Percentiles rank a stretch among this genome's conserved stretches.
Conservation (phyloP, 129 eudicot species). For the Centrapalus pauciflorus region DNA sequence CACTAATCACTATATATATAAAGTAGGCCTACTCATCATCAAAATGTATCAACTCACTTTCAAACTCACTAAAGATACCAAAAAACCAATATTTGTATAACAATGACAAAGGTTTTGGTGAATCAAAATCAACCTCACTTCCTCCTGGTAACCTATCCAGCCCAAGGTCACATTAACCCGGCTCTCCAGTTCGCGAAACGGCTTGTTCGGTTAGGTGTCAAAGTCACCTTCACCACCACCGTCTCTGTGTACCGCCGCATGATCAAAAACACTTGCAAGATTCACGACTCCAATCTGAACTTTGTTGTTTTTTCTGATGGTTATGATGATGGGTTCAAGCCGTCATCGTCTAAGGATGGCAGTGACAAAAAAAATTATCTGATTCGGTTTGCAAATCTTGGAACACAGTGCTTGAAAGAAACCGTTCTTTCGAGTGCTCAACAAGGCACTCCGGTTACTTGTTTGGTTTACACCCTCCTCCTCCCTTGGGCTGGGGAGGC, state of each 20-base stretch:
- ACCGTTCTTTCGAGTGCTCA: constrained; percentile 7
- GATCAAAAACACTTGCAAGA: constrained; percentile 9
- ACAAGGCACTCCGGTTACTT: constrained; percentile 26
- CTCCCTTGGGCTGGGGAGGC: constrained; percentile 47
- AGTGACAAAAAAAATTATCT: neutral
- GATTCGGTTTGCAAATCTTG: constrained; percentile 12
- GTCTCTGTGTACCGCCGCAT: constrained; percentile 30
- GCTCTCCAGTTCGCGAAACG: constrained; percentile 41
- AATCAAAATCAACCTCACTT: constrained; percentile 28
- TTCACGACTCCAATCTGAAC: constrained; percentile 14
- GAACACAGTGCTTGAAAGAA: constrained; percentile 24
- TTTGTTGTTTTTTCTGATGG: constrained; percentile 44
- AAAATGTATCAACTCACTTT: constrained; percentile 1
- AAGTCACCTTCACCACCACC: constrained; percentile 48
- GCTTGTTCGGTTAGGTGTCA: constrained; percentile 29
- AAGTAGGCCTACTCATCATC: too few relatives aligned
- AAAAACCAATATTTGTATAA: neutral
- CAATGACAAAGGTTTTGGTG: constrained; percentile 7
- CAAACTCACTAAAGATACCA: neutral
- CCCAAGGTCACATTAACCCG: constrained; percentile 54
- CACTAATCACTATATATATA: constrained; percentile 1
- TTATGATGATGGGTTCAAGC: constrained; percentile 33
- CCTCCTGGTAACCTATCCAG: constrained; percentile 42
- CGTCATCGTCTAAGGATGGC: too few relatives aligned
- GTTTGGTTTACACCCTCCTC: constrained; percentile 38